Conservation (phyloP, 2,329 filamentous ascomycete genomes). For the Colletotrichum spaethianum region DNA sequence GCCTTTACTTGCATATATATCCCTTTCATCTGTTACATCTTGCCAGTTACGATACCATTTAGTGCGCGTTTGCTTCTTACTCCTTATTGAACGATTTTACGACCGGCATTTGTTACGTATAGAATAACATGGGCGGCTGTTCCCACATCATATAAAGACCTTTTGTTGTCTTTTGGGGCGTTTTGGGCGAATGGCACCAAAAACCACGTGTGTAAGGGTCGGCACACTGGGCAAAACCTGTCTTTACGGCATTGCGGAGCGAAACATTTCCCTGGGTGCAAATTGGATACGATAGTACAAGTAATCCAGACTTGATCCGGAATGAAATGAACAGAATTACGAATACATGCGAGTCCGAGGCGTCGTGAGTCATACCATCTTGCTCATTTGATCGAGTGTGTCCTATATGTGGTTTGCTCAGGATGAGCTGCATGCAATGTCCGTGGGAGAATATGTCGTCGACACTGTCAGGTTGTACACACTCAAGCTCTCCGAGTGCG, state of each 20-base stretch:
- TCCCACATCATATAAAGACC: background rate
- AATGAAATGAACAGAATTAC: background rate
- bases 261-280: background rate
- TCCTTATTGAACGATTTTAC: constrained; percentile 21
- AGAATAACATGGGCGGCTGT: constrained; percentile 9
- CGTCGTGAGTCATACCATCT: background rate
- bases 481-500: constrained; percentile 26
- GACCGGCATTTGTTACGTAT: constrained; percentile 19
- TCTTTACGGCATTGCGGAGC: constrained; percentile 29
- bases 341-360: background rate
- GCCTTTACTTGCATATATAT: background rate
- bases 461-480: constrained; percentile 34
- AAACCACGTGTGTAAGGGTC: constrained; percentile 15
- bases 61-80: constrained; percentile 7
- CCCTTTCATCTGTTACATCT: background rate
- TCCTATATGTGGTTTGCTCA: background rate
- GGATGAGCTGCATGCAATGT: constrained; percentile 20
- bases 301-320: background rate
- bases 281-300: constrained; percentile 3
- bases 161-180: constrained; percentile 3
- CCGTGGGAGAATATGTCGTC: constrained; percentile 22
- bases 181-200: background rate
- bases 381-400: background rate
- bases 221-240: constrained; percentile 27
- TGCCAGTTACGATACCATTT: constrained; percentile 30